Evolutionary conservation across 768 basidiomycete genomes (phyloP).

Genomic region (Xerocomellus amylosporus): DNA sequence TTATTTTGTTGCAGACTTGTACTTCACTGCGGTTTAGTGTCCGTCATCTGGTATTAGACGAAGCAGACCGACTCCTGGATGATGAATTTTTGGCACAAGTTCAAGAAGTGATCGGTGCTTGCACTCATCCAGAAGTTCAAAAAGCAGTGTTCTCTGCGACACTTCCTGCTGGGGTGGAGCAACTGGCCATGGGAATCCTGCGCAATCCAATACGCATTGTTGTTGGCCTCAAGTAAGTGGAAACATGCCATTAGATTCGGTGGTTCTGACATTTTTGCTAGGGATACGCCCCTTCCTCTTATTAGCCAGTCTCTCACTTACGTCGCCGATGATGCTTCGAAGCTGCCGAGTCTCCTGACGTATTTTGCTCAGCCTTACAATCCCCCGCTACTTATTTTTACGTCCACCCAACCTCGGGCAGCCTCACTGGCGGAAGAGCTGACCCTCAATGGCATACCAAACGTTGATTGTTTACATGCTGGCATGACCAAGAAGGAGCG

Average conservation of each 20-base stretch:
- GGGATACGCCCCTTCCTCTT: slow-evolving; percentile 92
- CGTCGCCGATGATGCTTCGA: slow-evolving; percentile 92
- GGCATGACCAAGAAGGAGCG: slow-evolving; percentile 85
- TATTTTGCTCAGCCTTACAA: slow-evolving; percentile 81
- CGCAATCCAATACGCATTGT: slow-evolving; percentile 86
- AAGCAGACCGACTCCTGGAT: slow-evolving; percentile 90
- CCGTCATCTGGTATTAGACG: slow-evolving; percentile 82
- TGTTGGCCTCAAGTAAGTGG: slow-evolving; percentile 88
- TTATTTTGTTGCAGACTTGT: not conserved
- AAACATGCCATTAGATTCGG: not conserved
- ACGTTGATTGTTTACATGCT: slow-evolving; percentile 89
- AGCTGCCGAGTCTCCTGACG: slow-evolving; percentile 81
- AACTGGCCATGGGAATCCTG: slow-evolving; percentile 81
- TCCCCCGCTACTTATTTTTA: slow-evolving; percentile 90
- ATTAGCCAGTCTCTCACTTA: slow-evolving; percentile 88
- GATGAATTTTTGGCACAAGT: slow-evolving; percentile 85
- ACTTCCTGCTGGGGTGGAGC: slow-evolving; percentile 84
- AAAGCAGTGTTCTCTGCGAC: slow-evolving; percentile 96
- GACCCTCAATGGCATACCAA: slow-evolving; percentile 68
- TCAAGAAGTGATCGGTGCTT: slow-evolving; percentile 80
- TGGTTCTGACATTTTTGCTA: slow-evolving; percentile 32
- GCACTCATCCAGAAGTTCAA: slow-evolving; percentile 64
- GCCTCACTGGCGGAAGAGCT: slow-evolving; percentile 79
- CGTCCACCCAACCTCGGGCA: slow-evolving; percentile 84
- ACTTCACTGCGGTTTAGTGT: slow-evolving; percentile 49